Evolutionary conservation across 306 rosid species (phyloP), one percentile per base, ranked within the genome.

Genomic region (Spatholobus suberectus): DNA sequence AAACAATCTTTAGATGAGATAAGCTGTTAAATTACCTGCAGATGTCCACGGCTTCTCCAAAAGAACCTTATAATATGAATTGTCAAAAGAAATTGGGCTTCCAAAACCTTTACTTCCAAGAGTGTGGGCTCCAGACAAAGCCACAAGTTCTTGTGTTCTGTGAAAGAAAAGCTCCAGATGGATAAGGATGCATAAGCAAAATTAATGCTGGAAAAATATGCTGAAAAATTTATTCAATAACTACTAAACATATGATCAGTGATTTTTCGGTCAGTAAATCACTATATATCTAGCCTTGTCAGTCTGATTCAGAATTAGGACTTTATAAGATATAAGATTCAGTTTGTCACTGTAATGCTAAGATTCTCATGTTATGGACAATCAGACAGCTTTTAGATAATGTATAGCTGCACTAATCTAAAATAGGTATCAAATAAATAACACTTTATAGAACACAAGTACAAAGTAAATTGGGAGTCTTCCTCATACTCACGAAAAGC

Each of bases 61-160:
- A 79, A 96, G 99, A 85, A 94, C 89, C 88, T 88, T 90, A 82
- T 92, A 96, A 88, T 96, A 96, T 32, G 99, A 77, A 82, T 94
- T 92, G 81, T 96, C 99, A 85, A 96, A 96, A 66, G 91, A 87
- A 49, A 78, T 82, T 35, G 99, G 93, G 75, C 85, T 88, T 87
- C 98, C 98, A 73, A 96, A 96, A 79, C 96, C 99, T 91, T 94
- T 96, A 75, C 87, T 90, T 79, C 99, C 99, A 73, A 94, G 78
- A 44, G 99, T 96, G 85, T 96, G 98, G 71, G 98, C 99, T 87
- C 98, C 99, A 43, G 98, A 92, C 43, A 96, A 90, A 76, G 97
- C 99, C 72, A 94, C 97, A 35, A 96, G 95, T 75, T 96, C 97
- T 66, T 87, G 93, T 49, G 96, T 90, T 87, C 99, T 96, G 89